Evolutionary conservation across 306 rosid genomes (phyloP).

Genomic region (Hylodesmum podocarpum): DNA sequence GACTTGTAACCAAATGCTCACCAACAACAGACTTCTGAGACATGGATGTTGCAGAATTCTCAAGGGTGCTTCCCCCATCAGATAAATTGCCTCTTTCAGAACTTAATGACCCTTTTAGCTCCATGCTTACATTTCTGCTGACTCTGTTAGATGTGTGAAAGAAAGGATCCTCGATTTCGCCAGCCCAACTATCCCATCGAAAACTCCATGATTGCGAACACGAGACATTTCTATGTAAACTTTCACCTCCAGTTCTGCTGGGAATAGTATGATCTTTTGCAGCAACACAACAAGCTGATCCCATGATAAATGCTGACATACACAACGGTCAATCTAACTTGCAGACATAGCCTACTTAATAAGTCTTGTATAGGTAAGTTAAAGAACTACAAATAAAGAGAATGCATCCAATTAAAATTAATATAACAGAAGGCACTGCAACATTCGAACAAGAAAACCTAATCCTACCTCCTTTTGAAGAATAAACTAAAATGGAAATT

Average conservation of each 20-base stretch:
- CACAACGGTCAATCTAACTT: constrained; percentile 19
- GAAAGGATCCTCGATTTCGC: constrained; percentile 53
- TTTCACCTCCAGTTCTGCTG: constrained; percentile 41
- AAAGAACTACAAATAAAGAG: not conserved
- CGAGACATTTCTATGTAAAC: constrained; percentile 35
- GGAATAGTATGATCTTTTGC: constrained; percentile 45
- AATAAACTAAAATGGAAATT: constrained; percentile 13
- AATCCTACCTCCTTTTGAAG: constrained; percentile 19
- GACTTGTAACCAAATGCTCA: constrained; percentile 42
- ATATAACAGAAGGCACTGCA: not conserved
- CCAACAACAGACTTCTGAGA: constrained; percentile 56
- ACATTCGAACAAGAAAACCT: constrained; percentile 3
- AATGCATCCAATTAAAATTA: not conserved
- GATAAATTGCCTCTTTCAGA: constrained; percentile 65
- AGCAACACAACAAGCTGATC: constrained; percentile 59
- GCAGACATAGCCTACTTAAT: not conserved
- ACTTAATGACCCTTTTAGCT: constrained; percentile 55
- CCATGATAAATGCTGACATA: constrained; percentile 40
- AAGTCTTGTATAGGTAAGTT: not conserved
- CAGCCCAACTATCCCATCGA: constrained; percentile 53
- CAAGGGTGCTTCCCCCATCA: constrained; percentile 54
- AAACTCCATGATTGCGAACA: constrained; percentile 61
- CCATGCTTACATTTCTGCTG: constrained; percentile 62
- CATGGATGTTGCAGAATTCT: constrained; percentile 50
- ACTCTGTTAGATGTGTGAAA: constrained; percentile 39